Base-by-base conservation (phyloP, 805 yeast genomes). In the Barnettozyma salicaria region DNA sequence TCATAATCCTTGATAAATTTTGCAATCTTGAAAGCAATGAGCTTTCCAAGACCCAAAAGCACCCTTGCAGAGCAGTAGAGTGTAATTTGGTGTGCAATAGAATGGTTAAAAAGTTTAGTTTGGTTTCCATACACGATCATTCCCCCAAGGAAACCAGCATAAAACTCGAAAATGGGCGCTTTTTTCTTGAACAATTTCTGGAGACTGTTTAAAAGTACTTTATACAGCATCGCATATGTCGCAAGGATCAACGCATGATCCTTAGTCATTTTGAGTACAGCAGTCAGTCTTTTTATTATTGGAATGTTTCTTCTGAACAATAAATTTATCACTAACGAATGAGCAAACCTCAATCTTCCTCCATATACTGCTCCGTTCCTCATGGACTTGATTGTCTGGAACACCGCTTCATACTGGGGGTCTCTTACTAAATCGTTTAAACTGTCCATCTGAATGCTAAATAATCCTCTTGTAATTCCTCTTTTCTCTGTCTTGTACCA, bases 31-130 rank as follows among this genome's bases (percentile, higher is more conserved):
- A 36, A 48, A 0, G 55, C 56, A 3, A 56, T 33, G 17, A 60
- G 36, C 21, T 50, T 42, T 3, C 81, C 80, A 4, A 70, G 34
- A 0, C 84, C 90, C 28, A 84, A 52, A 34, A 75, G 52, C 5
- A 80, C 85, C 29, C 94, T 65, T 4, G 86, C 76, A 39, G 79
- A 71, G 43, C 86, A 80, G 50, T 83, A 83, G 34, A 83, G 65
- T 2, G 88, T 83, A 45, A 83, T 73, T 57, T 82, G 89, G 44
- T 76, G 80, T n/a, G 83, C 68, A 20, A 81, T 78, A 4, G 65
- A 70, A 14, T 55, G 61, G 43, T 56, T 55, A 44, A 73, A 69
- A 8, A 40, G 23, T 4, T 42, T 32, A 4, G 52, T 51, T 25
- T 45, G 43, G 25, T 65, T 60, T 1, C 73, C 71, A 42, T 65